Conservation (phyloP, 2,329 filamentous ascomycete genomes). For the Microsporum canis region DNA sequence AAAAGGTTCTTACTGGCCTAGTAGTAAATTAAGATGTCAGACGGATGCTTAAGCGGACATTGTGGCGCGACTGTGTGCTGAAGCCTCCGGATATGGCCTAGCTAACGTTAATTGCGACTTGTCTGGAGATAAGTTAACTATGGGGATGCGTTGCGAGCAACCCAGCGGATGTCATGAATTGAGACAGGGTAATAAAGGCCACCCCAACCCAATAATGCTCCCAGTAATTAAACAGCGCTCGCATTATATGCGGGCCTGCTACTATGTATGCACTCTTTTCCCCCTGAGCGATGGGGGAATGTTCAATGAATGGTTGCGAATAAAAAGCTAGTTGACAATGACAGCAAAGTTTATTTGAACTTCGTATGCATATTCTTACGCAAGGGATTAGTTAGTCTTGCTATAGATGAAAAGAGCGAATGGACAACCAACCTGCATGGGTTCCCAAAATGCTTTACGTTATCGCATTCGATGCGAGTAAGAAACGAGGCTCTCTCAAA, state of each 20-base stretch:
- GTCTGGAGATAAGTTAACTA: neutral
- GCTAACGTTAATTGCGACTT: neutral
- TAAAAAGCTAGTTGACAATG: neutral
- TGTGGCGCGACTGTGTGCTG: neutral
- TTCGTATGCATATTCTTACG: neutral
- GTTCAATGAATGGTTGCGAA: neutral
- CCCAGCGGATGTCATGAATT: neutral
- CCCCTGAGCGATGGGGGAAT: neutral
- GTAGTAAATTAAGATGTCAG: neutral
- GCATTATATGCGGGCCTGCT: neutral
- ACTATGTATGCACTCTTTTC: neutral
- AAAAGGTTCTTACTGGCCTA: neutral
- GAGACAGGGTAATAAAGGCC: neutral
- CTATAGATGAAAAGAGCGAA: neutral
- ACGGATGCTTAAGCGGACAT: neutral
- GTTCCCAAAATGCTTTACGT: neutral
- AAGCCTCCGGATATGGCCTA: neutral
- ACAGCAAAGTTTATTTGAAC: neutral
- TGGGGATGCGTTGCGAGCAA: neutral
- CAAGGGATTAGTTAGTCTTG: neutral
- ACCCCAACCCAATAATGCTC: neutral
- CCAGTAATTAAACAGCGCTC: neutral
- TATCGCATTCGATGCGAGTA: neutral
- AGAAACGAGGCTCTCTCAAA: neutral
- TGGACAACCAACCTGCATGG: neutral